Base-by-base conservation (phyloP, 208 protist genomes). In the Acanthamoeba healyi region DNA sequence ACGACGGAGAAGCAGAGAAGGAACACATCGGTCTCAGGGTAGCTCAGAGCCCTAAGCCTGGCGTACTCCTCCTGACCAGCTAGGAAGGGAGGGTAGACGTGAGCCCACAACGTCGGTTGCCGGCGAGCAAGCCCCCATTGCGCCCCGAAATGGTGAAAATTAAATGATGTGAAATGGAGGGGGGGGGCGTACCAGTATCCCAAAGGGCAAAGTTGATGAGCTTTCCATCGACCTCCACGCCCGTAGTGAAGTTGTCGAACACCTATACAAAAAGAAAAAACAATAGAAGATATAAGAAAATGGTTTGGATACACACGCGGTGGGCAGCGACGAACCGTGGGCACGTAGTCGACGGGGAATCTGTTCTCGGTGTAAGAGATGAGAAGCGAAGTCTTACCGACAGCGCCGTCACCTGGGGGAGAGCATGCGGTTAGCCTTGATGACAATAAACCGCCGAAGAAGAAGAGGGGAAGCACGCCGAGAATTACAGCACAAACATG, bases 1-100 rank as follows among this genome's bases (percentile, higher is more conserved):
- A 96, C 94, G 6, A 97, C 90, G 17, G 92, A 96, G 93, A 97
- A 98, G 88, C 97, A 98, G 46, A 98, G 84, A 4, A 98, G 61
- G 63, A 96, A 96, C 19, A 96, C 74, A 93, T 94, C 90, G 7
- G 95, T 96, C 56, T 90, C 92, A 24, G 94, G 94, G 94, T 98
- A 98, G 38, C 77, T 95, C 24, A 98, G 95, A 34, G 97, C 96
- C n/a, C 98, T 56, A 36, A 98, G 95, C 67, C 96, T 89, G 54
- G 98, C 97, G 93, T 98, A 98, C 88, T 98, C 98, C 89, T 98
- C 97, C 94, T 98, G 97, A 40, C 88, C 88, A 44, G 97, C 97
- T 79, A 97, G 98, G 97, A 97, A 81, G 34, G 49, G 38, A 42
- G 49, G 19, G 10, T 36, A 29, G 2, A 36, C 10, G 61, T 29